These are phyloP conservation scores for Syzygium grande DNA, from an alignment of 345 rosid species.

Conservation along the genomic window DNA sequence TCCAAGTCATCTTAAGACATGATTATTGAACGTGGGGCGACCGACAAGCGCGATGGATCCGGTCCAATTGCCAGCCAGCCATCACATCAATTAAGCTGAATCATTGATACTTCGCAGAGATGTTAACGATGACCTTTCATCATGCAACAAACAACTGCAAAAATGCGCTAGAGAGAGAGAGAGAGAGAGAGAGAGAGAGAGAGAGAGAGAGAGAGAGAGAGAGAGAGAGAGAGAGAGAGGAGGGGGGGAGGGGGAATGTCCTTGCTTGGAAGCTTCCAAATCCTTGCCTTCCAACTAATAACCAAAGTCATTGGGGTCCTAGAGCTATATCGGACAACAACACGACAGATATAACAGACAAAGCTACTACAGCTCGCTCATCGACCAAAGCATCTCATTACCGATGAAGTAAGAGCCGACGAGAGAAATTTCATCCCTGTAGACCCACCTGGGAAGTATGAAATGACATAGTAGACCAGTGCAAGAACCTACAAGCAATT, in stretches of 20 bases:
- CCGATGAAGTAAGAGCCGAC: slow-evolving; percentile 45
- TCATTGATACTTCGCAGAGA: not conserved
- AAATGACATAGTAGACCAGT: slow-evolving; percentile 57
- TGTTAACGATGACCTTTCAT: not conserved
- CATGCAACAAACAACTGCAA: not conserved
- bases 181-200: not conserved
- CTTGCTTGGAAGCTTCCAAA: not conserved
- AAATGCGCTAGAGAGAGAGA: not conserved
- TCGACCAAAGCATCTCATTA: slow-evolving; percentile 54
- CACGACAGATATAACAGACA: not conserved
- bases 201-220: not conserved
- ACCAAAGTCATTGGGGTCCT: not conserved
- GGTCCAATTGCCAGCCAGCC: not conserved
- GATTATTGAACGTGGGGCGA: not conserved
- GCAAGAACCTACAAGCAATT: slow-evolving; percentile 38
- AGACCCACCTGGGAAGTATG: slow-evolving; percentile 75
- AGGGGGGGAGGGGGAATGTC: not conserved
- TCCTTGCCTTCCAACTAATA: not conserved
- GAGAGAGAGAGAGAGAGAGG: not conserved
- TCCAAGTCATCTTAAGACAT: not conserved
- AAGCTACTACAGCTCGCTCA: slow-evolving; percentile 5
- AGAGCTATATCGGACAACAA: not conserved
- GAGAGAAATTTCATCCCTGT: slow-evolving; percentile 50
- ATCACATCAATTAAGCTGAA: not conserved
- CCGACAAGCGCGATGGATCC: not conserved